phyloP scores from a whole-genome alignment of 208 protist species.

The Acanthamoeba culbertsoni region DNA sequence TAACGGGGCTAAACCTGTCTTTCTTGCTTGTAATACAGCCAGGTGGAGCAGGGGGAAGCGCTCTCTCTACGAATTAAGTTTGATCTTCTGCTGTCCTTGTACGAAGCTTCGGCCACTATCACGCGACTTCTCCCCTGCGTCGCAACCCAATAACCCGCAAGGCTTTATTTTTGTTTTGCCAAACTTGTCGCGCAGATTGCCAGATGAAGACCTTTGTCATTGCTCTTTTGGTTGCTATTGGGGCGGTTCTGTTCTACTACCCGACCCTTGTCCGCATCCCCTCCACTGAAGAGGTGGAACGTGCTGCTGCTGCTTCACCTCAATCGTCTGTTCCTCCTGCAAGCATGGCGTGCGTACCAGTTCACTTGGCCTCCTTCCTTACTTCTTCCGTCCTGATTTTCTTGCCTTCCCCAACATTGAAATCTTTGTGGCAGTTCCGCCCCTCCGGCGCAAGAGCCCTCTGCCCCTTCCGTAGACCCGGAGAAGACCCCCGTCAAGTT shows the following conservation, averaged over 20 bases:
- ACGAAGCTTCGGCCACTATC: neutral
- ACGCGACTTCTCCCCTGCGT: neutral
- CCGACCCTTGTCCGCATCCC: neutral
- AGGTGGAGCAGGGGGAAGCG: too few species aligned
- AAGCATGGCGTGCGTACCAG: too few species aligned
- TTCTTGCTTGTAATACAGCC: too few species aligned
- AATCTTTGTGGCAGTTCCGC: neutral
- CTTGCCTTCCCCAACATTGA: neutral
- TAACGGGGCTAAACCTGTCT: too few species aligned
- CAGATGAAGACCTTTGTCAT: slow-evolving; percentile 20
- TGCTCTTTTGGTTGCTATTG: neutral
- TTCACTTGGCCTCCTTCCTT: too few species aligned
- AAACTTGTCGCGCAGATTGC: neutral
- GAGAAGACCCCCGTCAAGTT: too few species aligned
- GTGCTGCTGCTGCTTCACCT: neutral
- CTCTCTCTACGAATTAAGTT: too few species aligned
- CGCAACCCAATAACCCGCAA: neutral
- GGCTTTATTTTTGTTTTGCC: neutral
- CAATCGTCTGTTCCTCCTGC: neutral
- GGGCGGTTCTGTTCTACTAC: slow-evolving; percentile 13
- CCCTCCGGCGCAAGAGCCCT: neutral
- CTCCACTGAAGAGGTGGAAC: neutral
- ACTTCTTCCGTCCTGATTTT: neutral
- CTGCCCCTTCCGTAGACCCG: neutral
- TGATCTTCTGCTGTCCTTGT: too few species aligned